Conservation (phyloP, 1,139 yeast genomes). For the Yamadazyma jaroonii region DNA sequence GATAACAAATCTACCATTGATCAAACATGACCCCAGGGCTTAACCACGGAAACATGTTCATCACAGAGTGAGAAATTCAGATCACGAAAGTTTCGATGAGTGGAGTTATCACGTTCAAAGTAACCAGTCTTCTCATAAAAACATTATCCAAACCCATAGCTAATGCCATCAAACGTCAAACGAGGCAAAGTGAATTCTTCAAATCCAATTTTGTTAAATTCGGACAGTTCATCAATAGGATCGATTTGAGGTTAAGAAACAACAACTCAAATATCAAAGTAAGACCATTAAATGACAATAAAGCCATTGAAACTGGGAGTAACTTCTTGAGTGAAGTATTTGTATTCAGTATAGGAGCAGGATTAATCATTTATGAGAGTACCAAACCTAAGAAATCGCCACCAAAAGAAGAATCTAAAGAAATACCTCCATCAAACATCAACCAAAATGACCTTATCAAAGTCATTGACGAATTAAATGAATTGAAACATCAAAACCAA, state of each 20-base stretch:
- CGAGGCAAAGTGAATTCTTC: constrained; percentile 70
- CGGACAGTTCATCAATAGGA: constrained; percentile 71
- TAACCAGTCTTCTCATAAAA: constrained; percentile 70
- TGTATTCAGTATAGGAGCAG: constrained; percentile 77
- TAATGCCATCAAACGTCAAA: constrained; percentile 66
- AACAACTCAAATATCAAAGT: constrained; percentile 54
- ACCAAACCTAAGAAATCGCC: constrained; percentile 53
- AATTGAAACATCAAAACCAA: constrained; percentile 11
- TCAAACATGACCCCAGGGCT: too few species aligned
- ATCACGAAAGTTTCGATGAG: constrained; percentile 28
- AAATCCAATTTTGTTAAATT: constrained; percentile 59
- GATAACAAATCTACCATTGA: too few species aligned
- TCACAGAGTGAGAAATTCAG: background rate
- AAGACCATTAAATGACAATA: constrained; percentile 79
- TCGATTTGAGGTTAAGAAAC: constrained; percentile 67
- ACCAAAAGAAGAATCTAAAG: background rate
- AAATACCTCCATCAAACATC: constrained; percentile 42
- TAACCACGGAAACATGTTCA: too few species aligned
- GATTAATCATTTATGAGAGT: constrained; percentile 72
- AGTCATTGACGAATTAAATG: constrained; percentile 2
- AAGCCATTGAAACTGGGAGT: constrained; percentile 84
- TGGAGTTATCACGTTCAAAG: constrained; percentile 62
- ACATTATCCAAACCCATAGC: constrained; percentile 86
- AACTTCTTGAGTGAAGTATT: constrained; percentile 74
- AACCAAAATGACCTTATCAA: background rate